These are phyloP conservation scores for Oryza officinalis DNA, from an alignment of 176 grass and related monocot genomes.

Conservation along the genomic window DNA sequence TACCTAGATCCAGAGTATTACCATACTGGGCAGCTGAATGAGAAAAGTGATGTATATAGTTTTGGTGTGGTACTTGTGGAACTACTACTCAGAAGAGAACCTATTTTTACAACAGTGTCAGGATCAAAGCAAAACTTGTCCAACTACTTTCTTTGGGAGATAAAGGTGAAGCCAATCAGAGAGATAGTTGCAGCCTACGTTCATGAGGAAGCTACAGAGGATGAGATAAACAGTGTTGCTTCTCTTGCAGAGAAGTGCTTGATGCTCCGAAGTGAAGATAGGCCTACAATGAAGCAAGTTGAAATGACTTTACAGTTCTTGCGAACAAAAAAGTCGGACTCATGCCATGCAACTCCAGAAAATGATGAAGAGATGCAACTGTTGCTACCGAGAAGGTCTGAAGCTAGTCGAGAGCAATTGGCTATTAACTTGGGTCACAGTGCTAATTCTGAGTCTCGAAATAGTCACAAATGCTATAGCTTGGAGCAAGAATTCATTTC, in stretches of 20 bases:
- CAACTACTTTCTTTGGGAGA: background rate
- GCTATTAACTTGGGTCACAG: background rate
- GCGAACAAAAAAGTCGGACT: background rate
- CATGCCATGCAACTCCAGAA: background rate
- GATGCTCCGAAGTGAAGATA: background rate
- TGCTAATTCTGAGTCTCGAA: background rate
- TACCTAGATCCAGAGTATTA: conserved; percentile 48
- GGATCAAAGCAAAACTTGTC: background rate
- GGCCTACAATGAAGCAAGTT: conserved; percentile 12
- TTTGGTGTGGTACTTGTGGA: conserved; percentile 43
- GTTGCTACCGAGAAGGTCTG: background rate
- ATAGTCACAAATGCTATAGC: background rate
- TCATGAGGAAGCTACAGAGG: background rate
- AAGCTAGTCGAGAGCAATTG: background rate
- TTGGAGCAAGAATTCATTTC: background rate
- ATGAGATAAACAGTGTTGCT: conserved; percentile 7
- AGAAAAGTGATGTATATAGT: conserved; percentile 47
- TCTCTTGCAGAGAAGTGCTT: conserved; percentile 12
- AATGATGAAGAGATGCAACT: background rate
- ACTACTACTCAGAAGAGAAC: background rate
- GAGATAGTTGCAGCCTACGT: conserved; percentile 3
- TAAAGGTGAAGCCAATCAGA: background rate
- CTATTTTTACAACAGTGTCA: background rate
- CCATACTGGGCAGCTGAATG: conserved; percentile 26
- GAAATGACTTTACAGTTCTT: background rate